These are phyloP conservation scores for Cladosporium sp. DNA, from an alignment of 2,329 filamentous ascomycete genomes.

Conservation along the genomic window DNA sequence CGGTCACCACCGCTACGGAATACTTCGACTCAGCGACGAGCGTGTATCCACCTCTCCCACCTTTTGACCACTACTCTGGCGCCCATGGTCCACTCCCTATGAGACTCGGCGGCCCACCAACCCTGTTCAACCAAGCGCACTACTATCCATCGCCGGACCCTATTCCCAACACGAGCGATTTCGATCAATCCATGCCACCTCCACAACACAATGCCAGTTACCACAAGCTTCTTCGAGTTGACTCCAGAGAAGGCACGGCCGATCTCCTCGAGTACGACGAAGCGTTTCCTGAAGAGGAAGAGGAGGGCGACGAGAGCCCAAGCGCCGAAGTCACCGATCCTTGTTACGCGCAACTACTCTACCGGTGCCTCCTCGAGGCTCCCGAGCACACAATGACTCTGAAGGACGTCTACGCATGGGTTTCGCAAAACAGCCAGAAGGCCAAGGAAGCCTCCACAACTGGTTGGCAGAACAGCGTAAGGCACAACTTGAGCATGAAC, in stretches of 20 bases:
- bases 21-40: not conserved
- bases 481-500: constrained; percentile 96
- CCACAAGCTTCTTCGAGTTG: not conserved
- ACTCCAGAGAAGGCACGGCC: not conserved
- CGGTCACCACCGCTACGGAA: not conserved
- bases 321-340: constrained; percentile 20
- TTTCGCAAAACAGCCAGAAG: constrained; percentile 73
- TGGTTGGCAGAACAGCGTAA: constrained; percentile 93
- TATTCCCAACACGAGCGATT: not conserved
- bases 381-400: constrained; percentile 66
- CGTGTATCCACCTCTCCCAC: not conserved
- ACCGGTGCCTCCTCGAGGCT: constrained; percentile 63
- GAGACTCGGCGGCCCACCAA: not conserved
- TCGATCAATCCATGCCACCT: not conserved
- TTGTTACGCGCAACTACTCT: constrained; percentile 73
- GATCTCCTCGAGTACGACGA: constrained; percentile 5
- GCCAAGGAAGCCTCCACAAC: constrained; percentile 48
- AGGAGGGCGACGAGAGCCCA: not conserved
- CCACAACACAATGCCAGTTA: not conserved
- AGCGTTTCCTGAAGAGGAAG: not conserved
- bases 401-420: constrained; percentile 88
- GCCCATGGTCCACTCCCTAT: not conserved
- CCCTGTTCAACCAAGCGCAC: not conserved
- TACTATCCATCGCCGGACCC: not conserved
- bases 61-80: not conserved